Evolutionary conservation across 208 protist species (phyloP).

Genomic region (Phytomonas sp.): DNA sequence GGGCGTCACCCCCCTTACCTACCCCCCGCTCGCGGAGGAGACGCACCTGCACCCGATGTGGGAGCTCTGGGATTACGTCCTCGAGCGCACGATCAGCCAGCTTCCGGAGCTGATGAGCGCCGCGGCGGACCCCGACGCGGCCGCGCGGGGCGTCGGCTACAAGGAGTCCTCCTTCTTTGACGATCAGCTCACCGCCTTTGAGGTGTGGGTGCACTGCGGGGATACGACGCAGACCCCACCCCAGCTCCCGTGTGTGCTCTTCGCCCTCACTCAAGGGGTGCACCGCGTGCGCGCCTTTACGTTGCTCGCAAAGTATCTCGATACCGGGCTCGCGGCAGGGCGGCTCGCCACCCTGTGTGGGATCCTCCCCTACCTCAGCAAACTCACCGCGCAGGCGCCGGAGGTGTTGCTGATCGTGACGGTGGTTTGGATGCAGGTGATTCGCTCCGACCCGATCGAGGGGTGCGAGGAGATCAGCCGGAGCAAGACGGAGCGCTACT

Average conservation of each 20-base stretch:
- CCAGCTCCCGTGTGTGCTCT: slow-evolving; percentile 97
- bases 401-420: slow-evolving; percentile 70
- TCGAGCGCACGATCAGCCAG: slow-evolving; percentile 90
- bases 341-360: slow-evolving; percentile 93
- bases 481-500: slow-evolving; percentile 51
- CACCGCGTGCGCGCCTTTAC: slow-evolving; percentile 94
- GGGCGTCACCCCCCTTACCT: slow-evolving; percentile 93
- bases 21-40: slow-evolving; percentile 89
- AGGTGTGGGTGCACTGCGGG: slow-evolving; percentile 97
- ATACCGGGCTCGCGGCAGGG: slow-evolving; percentile 94
- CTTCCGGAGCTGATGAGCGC: slow-evolving; percentile 68
- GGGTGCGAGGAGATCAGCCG: slow-evolving; percentile 53
- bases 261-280: slow-evolving; percentile 87
- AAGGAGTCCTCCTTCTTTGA: slow-evolving; percentile 92
- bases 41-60: slow-evolving; percentile 94
- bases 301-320: slow-evolving; percentile 94
- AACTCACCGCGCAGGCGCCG: slow-evolving; percentile 87
- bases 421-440: slow-evolving; percentile 82
- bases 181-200: slow-evolving; percentile 98
- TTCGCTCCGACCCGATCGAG: slow-evolving; percentile 46
- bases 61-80: slow-evolving; percentile 93
- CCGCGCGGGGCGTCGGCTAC: slow-evolving; percentile 25
- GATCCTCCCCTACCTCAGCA: slow-evolving; percentile 97
- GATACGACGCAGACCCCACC: slow-evolving; percentile 82
- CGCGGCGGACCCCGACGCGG: neutral